Conservation (phyloP, 768 basidiomycete species). For the Tricholoma flavovirens region DNA sequence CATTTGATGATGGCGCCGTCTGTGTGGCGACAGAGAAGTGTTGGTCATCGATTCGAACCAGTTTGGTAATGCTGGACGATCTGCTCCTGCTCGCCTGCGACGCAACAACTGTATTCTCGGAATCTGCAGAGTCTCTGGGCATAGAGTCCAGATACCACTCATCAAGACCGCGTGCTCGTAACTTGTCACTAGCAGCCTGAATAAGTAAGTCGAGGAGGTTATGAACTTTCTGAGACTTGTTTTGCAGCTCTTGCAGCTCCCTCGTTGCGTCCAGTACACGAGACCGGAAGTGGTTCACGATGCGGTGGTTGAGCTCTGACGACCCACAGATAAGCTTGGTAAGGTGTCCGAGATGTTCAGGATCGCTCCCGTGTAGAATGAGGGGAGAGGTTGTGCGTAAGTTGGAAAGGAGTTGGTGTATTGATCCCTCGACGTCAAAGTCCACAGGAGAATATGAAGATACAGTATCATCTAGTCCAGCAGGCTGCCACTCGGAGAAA, state of each 20-base stretch:
- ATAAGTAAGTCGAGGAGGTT: conserved; percentile 38
- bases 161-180: conserved; percentile 30
- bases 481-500: conserved; percentile 29
- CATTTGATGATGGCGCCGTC: conserved; percentile 10
- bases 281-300: conserved; percentile 47
- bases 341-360: conserved; percentile 37
- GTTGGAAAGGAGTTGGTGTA: conserved; percentile 47
- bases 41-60: conserved; percentile 10
- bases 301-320: conserved; percentile 36
- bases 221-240: conserved; percentile 38
- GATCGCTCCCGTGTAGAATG: conserved; percentile 30
- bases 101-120: conserved; percentile 45
- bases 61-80: conserved; percentile 12
- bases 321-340: conserved; percentile 44
- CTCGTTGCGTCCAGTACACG: conserved; percentile 46
- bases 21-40: conserved; percentile 24
- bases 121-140: conserved; percentile 63
- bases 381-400: conserved; percentile 46
- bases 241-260: conserved; percentile 44
- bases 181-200: conserved; percentile 39
- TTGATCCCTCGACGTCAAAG: conserved; percentile 39
- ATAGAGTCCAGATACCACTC: conserved; percentile 25
- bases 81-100: conserved; percentile 11
- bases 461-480: conserved; percentile 22
- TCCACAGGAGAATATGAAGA: conserved; percentile 34